These are phyloP conservation scores for Schoenoplectus tabernaemontani DNA, from an alignment of 202 grass and related monocot species.

Conservation along the genomic window DNA sequence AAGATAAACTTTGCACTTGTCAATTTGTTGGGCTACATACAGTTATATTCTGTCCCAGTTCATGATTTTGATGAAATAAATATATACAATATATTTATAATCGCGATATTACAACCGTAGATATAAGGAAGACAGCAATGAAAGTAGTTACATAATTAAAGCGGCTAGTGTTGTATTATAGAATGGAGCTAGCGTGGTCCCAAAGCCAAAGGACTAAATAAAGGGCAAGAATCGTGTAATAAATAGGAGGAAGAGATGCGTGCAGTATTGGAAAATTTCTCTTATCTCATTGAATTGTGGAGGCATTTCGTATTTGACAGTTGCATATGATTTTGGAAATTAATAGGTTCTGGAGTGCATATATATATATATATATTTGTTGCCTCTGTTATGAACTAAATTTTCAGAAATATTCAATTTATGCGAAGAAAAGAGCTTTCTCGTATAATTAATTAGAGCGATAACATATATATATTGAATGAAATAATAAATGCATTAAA, in stretches of 20 bases:
- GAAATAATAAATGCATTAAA: no score
- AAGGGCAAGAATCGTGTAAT: background rate
- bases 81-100: background rate
- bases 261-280: background rate
- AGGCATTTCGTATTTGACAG: background rate
- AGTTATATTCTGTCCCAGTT: slow-evolving; percentile 13
- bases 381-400: background rate
- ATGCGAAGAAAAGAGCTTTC: no score
- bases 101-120: background rate
- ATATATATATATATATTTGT: background rate
- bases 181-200: background rate
- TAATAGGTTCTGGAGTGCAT: background rate
- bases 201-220: background rate
- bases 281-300: background rate
- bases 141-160: slow-evolving; percentile 19
- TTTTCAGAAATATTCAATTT: background rate
- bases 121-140: background rate
- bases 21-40: slow-evolving; percentile 8
- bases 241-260: background rate
- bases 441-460: no score
- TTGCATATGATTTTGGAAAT: background rate
- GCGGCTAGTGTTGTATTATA: background rate
- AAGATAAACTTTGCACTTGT: background rate
- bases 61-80: background rate
- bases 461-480: no score